These are phyloP conservation scores for Ascochyta koolunga DNA, from an alignment of 2,329 filamentous ascomycete genomes.

Conservation along the genomic window DNA sequence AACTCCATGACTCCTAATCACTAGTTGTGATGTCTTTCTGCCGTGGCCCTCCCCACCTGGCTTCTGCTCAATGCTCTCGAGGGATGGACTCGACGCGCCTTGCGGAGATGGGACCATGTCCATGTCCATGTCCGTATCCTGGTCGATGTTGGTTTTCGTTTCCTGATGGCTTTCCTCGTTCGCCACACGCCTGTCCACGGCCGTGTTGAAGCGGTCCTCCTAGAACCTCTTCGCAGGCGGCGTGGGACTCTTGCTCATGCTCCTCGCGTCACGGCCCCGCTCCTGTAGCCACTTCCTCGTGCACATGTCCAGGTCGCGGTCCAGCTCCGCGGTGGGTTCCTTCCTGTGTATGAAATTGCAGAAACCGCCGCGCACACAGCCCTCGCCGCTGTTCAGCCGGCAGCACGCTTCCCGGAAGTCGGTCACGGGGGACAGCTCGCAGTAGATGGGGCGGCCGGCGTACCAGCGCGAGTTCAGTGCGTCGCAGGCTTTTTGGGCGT, in stretches of 20 bases:
- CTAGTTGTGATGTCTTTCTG: conserved; percentile 2
- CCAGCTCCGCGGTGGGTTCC: conserved; percentile 87
- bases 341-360: conserved; percentile 99
- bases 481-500: conserved; percentile 91
- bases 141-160: background rate
- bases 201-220: conserved; percentile 52
- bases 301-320: conserved; percentile 81
- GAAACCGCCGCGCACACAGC: conserved; percentile 93
- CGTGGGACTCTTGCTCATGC: conserved; percentile 79
- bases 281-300: conserved; percentile 97
- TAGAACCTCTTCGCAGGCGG: conserved; percentile 67
- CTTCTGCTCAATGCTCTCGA: background rate
- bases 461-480: conserved; percentile 96
- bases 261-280: conserved; percentile 83
- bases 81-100: background rate
- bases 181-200: conserved; percentile 53
- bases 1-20: conserved; percentile 22
- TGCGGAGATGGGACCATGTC: too few relatives aligned
- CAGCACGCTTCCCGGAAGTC: conserved; percentile 99
- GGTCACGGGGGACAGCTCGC: conserved; percentile 94
- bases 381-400: conserved; percentile 90
- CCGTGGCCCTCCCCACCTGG: background rate
- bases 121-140: background rate
- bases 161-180: conserved; percentile 41
- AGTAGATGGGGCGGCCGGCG: conserved; percentile 95